A percentile compares a stretch with the other conserved stretches of the same genome.
phyloP scores from a whole-genome alignment of 2,329 filamentous ascomycete species.

The Trichoderma sp. region DNA sequence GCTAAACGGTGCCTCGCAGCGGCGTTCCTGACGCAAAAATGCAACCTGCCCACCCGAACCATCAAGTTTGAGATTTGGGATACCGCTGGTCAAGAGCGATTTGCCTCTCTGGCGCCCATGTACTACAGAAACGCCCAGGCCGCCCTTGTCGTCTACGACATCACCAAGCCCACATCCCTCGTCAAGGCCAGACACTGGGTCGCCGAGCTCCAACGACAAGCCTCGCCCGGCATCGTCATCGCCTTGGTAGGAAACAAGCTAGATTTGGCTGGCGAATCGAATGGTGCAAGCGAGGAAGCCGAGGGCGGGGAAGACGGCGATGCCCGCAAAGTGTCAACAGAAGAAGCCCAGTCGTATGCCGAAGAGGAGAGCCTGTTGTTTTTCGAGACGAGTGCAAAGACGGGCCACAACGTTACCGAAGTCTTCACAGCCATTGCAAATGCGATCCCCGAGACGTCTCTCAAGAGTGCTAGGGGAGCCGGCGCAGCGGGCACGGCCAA shows the following conservation, averaged over 20 bases:
- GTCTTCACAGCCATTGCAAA: conserved; percentile 99
- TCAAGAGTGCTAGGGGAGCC: conserved; percentile 81
- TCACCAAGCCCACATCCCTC: conserved; percentile 93
- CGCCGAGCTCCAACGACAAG: conserved; percentile 92
- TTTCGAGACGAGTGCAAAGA: conserved; percentile 98
- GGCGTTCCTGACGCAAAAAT: conserved; percentile 98
- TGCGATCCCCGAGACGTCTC: conserved; percentile 91
- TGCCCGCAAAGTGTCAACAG: conserved; percentile 83
- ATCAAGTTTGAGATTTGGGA: conserved; percentile 98
- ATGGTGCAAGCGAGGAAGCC: conserved; percentile 49
- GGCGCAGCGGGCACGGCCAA: conserved; percentile 61
- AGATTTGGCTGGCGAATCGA: conserved; percentile 70
- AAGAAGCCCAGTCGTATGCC: conserved; percentile 88
- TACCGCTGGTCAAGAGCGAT: conserved; percentile 95
- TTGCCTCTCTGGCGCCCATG: conserved; percentile 95
- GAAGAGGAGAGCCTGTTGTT: conserved; percentile 93
- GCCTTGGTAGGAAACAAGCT: conserved; percentile 96
- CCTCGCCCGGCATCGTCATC: conserved; percentile 93
- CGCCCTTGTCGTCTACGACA: conserved; percentile 95
- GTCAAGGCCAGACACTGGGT: conserved; percentile 99
- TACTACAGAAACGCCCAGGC: conserved; percentile 99
- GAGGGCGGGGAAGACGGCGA: conserved; percentile 65
- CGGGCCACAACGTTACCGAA: conserved; percentile 87
- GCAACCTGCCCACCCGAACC: conserved; percentile 86
- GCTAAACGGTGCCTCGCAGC: conserved; percentile 49